Evolutionary conservation across 495 filamentous ascomycete genomes (phyloP), one percentile per base, ranked within the genome.

Genomic region (Chaetomium fimeti): DNA sequence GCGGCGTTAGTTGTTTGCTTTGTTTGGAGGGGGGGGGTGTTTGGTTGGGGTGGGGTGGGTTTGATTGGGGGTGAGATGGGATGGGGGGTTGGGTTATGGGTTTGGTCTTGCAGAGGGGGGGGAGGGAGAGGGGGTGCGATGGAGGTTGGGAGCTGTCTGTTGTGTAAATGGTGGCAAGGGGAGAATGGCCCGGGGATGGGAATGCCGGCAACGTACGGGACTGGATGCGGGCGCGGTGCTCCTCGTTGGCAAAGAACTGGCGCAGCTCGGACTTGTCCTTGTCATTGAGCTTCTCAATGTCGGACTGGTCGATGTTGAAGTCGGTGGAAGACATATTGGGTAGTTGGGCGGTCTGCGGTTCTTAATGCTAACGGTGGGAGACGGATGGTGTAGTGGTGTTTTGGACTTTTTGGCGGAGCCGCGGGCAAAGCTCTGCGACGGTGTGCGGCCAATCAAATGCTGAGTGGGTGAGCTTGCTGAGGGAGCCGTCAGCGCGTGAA

Each of bases 261-360:
- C 91, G 88, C 54, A 98, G 83, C 77, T 98, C 93, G 66, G 87
- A 82, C 82, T 91, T 92, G 78, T 96, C 92, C 66, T 82, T 84
- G 13, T 91, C 87, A 67, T 82, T 89, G 76, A 97, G 89, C 73
- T 85, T 86, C 72, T 83, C 83, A 70, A 92, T 74, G 71, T 93
- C 89, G 64, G 77, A 64, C 15, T 77, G 67, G 29, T 74, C 72
- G 59, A 76, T 56, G 55, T 66, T 65, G 64, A 67, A 40, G 47
- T 69, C 62, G 47, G 47, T 18, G 45, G 54, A 57, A 32, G 72
- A 67, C 82, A 83, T 81, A 49, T 38, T 79, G 49, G 42, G 20
- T 16, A 43, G 25, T 22, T 5, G 27, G 32, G 1, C 3, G 45
- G 48, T 11, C 8, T 1, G 8, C 2, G 45, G 43, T 61, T 38